Evolutionary conservation across 306 rosid species (phyloP).

Genomic region (Parietaria judaica): DNA sequence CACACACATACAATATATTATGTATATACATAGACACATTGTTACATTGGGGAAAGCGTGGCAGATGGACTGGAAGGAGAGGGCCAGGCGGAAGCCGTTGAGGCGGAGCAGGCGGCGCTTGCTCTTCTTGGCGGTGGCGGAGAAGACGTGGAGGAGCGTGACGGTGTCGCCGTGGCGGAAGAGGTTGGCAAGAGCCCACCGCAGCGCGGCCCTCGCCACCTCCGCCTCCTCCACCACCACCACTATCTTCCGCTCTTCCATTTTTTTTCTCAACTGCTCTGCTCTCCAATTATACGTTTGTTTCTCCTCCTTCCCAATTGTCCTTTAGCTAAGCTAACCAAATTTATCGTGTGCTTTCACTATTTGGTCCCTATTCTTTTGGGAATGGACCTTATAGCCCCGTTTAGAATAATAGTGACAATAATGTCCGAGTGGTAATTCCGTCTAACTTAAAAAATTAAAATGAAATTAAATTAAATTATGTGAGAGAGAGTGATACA

Average conservation of each 20-base stretch:
- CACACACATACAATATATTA: constrained; percentile 2
- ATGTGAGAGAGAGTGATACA: no score
- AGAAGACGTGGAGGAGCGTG: constrained; percentile 72
- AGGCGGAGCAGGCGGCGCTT: constrained; percentile 56
- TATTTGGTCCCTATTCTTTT: no score
- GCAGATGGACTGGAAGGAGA: constrained; percentile 74
- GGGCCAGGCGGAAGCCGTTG: constrained; percentile 68
- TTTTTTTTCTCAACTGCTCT: constrained; percentile 1
- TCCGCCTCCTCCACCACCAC: constrained; percentile 85
- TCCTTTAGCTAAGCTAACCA: no score
- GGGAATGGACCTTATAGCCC: no score
- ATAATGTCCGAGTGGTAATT: no score
- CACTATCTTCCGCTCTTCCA: constrained; percentile 75
- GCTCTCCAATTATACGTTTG: neutral
- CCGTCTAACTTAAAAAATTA: no score
- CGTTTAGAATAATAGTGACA: no score
- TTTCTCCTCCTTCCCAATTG: no score
- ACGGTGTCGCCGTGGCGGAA: constrained; percentile 65
- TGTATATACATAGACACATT: neutral
- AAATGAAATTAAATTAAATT: no score
- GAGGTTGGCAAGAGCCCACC: constrained; percentile 74
- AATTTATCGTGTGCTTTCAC: no score
- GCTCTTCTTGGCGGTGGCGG: constrained; percentile 32
- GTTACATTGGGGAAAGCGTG: constrained; percentile 54
- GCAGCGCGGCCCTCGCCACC: constrained; percentile 69